Conservation (phyloP, 129 eudicot species). For the Tagetes patula region DNA sequence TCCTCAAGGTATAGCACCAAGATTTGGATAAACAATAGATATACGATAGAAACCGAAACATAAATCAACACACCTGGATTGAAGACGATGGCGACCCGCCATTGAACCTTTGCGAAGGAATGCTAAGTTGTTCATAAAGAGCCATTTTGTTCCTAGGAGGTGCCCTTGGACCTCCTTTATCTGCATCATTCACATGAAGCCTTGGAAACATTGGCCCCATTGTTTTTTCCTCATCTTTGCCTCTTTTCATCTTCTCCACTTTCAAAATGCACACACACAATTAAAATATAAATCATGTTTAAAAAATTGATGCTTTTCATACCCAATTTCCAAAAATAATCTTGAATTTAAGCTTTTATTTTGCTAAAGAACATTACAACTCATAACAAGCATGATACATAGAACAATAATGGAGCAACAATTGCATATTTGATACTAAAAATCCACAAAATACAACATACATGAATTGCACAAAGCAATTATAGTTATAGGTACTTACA, state of each 20-base stretch:
- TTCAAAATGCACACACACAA: conserved; percentile 28
- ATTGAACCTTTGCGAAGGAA: conserved; percentile 81
- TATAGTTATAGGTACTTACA: conserved; percentile 12
- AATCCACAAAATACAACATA: not conserved
- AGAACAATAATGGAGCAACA: not conserved
- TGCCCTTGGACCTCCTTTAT: conserved; percentile 98
- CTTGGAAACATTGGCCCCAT: conserved; percentile 98
- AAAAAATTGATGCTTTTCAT: not conserved
- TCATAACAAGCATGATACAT: not conserved
- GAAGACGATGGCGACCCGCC: conserved; percentile 38
- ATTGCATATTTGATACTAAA: not conserved
- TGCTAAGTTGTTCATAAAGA: conserved; percentile 92
- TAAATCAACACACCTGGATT: conserved; percentile 45
- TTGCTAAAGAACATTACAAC: not conserved
- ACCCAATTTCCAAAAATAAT: not conserved
- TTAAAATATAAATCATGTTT: not conserved
- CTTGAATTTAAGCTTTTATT: conserved; percentile 2
- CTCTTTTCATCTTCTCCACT: conserved; percentile 64
- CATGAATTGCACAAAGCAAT: not conserved
- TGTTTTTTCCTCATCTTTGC: conserved; percentile 76
- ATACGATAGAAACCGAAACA: not conserved
- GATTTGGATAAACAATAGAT: not conserved
- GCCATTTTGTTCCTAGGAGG: conserved; percentile 99
- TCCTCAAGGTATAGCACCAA: not conserved
- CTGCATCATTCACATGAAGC: conserved; percentile 94